A percentile compares a stretch with the other conserved stretches of the same genome.
Conservation (phyloP, 1,139 yeast species). For the Nakaseomyces bracarensis region DNA sequence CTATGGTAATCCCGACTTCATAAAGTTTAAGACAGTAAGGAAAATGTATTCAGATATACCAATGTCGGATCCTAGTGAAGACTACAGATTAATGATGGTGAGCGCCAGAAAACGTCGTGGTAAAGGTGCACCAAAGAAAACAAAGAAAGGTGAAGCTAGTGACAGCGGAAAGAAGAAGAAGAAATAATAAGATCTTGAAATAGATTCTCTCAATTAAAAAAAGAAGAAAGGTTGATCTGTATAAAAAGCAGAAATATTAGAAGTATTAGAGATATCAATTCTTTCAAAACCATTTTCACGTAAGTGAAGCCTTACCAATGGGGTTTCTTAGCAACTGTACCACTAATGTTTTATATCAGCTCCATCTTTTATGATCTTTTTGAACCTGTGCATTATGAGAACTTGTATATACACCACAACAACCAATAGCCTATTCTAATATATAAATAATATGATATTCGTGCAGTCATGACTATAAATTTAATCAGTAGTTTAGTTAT, state of each 20-base stretch:
- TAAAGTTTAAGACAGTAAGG: constrained; percentile 55
- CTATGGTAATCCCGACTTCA: constrained; percentile 68
- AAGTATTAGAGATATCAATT: no score
- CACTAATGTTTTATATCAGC: no score
- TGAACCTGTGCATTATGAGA: neutral
- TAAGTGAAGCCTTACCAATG: no score
- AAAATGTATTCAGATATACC: constrained; percentile 48
- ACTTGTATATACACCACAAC: constrained; percentile 2
- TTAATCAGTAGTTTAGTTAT: constrained; percentile 3
- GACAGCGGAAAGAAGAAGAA: constrained; percentile 33
- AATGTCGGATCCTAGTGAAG: constrained; percentile 67
- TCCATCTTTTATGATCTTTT: neutral
- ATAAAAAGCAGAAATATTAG: no score
- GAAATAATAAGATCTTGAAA: neutral
- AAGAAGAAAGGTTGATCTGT: no score
- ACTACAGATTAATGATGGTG: constrained; percentile 56
- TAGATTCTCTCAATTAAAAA: no score
- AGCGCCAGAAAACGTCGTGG: constrained; percentile 73
- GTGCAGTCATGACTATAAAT: neutral
- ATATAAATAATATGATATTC: constrained; percentile 1
- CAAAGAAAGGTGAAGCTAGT: constrained; percentile 37
- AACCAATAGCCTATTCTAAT: neutral
- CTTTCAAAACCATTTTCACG: no score
- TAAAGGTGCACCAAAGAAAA: constrained; percentile 88
- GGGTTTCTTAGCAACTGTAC: no score